Percentiles rank a stretch among this genome's conserved stretches.
Evolutionary conservation across 768 basidiomycete genomes (phyloP).

Genomic region (Lactifluus subvellereus): DNA sequence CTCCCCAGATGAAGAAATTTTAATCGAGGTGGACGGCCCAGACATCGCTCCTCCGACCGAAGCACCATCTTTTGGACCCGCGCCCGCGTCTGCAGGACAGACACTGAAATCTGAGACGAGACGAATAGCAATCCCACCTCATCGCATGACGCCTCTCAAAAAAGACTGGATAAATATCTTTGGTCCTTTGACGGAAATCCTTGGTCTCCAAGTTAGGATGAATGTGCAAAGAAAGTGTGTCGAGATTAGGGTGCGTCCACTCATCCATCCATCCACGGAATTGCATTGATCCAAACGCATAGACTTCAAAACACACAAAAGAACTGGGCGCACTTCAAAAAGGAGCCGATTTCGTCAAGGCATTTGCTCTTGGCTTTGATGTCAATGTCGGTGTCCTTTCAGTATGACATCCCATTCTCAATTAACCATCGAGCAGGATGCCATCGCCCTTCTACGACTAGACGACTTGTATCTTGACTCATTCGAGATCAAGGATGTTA

Average conservation of each 20-base stretch:
- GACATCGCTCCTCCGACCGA: conserved; percentile 40
- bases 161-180: conserved; percentile 96
- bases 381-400: conserved; percentile 62
- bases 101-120: conserved; percentile 78
- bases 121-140: conserved; percentile 88
- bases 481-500: conserved; percentile 99
- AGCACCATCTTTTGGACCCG: conserved; percentile 64
- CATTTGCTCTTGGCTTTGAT: conserved; percentile 91
- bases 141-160: conserved; percentile 95
- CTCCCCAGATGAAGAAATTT: conserved; percentile 52
- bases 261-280: not conserved
- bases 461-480: conserved; percentile 98
- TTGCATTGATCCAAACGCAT: not conserved
- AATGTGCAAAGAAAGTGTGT: conserved; percentile 85
- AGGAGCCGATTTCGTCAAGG: conserved; percentile 95
- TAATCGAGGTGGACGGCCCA: conserved; percentile 50
- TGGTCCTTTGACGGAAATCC: conserved; percentile 89
- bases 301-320: conserved; percentile 95
- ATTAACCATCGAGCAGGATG: conserved; percentile 51
- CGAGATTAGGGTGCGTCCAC: conserved; percentile 75
- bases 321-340: conserved; percentile 92
- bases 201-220: conserved; percentile 96
- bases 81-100: conserved; percentile 48
- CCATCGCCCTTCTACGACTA: conserved; percentile 88
- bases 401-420: not conserved